Evolutionary conservation across 1,284 basidiomycete genomes (phyloP), one percentile per base, ranked within the genome.

Genomic region (Amylostereum chailletii): DNA sequence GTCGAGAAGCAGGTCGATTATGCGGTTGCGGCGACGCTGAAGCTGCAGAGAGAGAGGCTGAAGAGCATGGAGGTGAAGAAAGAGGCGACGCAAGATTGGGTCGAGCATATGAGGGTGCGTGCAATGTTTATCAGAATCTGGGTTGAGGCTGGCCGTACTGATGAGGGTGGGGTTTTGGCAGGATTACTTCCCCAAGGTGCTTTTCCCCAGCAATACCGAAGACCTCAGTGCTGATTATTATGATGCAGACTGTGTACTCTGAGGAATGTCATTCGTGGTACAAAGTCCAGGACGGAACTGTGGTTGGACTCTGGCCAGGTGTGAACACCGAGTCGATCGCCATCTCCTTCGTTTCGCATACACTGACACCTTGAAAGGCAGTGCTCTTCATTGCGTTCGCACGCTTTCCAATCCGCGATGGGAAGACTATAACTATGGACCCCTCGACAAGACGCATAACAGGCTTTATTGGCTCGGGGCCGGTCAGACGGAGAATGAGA

Each of bases 271-370:
- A 72, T 4, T 79, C 78, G 2, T 86, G 83, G 83, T 85, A 84
- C 58, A 84, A 84, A 60, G 68, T 74, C 51, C 71, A 72, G 55
- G 76, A 81, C 51, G 81, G 81, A 2, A 69, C 76, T 1, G 67
- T 83, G 2, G 70, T 71, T 27, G 79, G 69, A 0, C 62, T 84
- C 2, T 85, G 78, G 78, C 81, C 81, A 31, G 83, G 83, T 84
- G 83, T 57, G 84, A 84, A 60, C 74, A 80, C 3, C 83, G 81
- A 80, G 82, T 84, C 54, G 81, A 84, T 55, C 83, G 69, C 56
- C 68, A 72, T 32, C 83, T 78, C 79, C 74, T 52, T 29, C 61
- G 19, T n/a, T 37, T 8, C n/a, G 36, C 8, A 8, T 27, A 31
- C 10, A 29, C 1, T 32, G 9, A 7, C 19, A 32, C 44, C 34